Evolutionary conservation across 2,329 filamentous ascomycete genomes (phyloP).

Genomic region (Clarireedia paspali): DNA sequence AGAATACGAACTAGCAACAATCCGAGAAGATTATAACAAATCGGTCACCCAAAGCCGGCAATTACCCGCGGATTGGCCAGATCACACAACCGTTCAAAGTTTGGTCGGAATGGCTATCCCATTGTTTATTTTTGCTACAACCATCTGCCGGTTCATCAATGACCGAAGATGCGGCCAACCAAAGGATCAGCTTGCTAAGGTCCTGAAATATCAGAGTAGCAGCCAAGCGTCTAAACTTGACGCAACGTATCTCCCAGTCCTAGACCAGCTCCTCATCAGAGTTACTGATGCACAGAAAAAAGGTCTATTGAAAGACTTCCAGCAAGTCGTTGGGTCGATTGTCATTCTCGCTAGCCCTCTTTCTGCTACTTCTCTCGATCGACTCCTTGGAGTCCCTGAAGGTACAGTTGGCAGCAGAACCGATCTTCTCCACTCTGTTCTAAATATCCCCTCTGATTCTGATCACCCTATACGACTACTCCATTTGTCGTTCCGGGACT

Average conservation of each 20-base stretch:
- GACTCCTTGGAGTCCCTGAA: not conserved
- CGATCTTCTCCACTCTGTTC: constrained; percentile 2
- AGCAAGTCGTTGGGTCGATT: constrained; percentile 1
- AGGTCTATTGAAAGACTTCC: not conserved
- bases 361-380: not conserved
- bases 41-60: not conserved
- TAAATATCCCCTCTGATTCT: not conserved
- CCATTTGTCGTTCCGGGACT: constrained; percentile 8
- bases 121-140: constrained; percentile 30
- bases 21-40: constrained; percentile 6
- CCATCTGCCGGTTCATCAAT: constrained; percentile 17
- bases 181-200: not conserved
- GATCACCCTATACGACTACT: not conserved
- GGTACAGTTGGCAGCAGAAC: not conserved
- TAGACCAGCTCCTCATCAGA: not conserved
- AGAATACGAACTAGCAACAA: constrained; percentile 9
- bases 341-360: constrained; percentile 5
- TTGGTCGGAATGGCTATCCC: constrained; percentile 28
- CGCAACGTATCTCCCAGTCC: constrained; percentile 1
- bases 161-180: not conserved
- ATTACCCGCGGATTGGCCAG: constrained; percentile 8
- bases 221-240: not conserved
- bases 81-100: constrained; percentile 1
- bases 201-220: not conserved
- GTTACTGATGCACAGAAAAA: not conserved